These are phyloP conservation scores for Salvia sclarea DNA, from an alignment of 305 asterid genomes.

Conservation along the genomic window DNA sequence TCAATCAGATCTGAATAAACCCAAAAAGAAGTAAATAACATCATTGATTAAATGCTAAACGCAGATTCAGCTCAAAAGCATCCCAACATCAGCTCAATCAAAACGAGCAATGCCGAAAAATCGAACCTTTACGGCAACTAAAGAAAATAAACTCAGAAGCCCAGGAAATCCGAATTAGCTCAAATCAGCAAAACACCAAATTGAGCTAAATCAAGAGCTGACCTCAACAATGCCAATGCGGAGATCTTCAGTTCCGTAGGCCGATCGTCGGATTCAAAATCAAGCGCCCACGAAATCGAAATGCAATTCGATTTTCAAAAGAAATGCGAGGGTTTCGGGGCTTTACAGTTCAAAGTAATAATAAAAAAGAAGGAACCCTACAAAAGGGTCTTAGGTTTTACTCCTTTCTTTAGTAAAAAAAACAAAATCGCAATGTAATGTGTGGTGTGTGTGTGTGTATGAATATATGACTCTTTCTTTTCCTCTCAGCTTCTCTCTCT, in stretches of 20 bases:
- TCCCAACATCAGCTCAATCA: constrained; percentile 28
- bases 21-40: constrained; percentile 3
- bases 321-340: constrained; percentile 32
- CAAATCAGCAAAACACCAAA: constrained; percentile 20
- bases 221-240: constrained; percentile 45
- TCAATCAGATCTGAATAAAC: constrained; percentile 55
- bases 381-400: constrained; percentile 34
- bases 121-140: neutral
- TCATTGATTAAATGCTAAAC: constrained; percentile 28
- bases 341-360: constrained; percentile 17
- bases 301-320: constrained; percentile 20
- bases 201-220: constrained; percentile 38
- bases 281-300: neutral
- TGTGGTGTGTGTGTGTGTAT: neutral
- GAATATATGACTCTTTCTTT: neutral
- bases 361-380: constrained; percentile 19
- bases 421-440: constrained; percentile 28
- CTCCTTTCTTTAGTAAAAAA: constrained; percentile 26
- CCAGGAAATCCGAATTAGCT: constrained; percentile 29
- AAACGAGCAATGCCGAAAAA: constrained; percentile 20
- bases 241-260: constrained; percentile 51
- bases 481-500: constrained; percentile 16
- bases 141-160: constrained; percentile 25
- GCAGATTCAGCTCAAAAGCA: constrained; percentile 20
- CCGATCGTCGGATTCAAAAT: constrained; percentile 49